These are phyloP conservation scores for Cutaneotrichosporon daszewskae DNA, from an alignment of 1,284 basidiomycete genomes.

Conservation along the genomic window DNA sequence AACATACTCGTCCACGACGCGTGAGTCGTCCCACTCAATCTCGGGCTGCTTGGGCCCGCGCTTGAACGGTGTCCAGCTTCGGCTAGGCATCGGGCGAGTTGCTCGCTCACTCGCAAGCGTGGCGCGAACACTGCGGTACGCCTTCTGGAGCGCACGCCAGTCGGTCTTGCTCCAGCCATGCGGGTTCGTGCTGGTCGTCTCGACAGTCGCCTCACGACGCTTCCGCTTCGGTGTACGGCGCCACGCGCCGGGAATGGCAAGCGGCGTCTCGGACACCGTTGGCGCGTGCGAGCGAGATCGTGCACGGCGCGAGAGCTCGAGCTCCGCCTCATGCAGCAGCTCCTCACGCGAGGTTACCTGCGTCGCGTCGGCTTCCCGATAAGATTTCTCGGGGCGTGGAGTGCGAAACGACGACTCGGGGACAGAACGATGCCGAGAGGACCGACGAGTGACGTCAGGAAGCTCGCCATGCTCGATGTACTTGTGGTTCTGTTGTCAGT, in stretches of 20 bases:
- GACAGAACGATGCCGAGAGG: no score
- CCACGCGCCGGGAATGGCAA: conserved; percentile 25
- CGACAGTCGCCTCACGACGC: background rate
- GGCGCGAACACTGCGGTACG: conserved; percentile 26
- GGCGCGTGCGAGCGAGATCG: background rate
- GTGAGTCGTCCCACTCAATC: conserved; percentile 1
- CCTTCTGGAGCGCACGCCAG: conserved; percentile 37
- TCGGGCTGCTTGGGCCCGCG: background rate
- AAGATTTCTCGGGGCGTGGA: no score
- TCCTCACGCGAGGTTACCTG: no score
- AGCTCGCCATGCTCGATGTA: conserved; percentile 61
- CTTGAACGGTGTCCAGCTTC: conserved; percentile 7
- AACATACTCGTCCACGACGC: conserved; percentile 10
- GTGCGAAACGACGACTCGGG: no score
- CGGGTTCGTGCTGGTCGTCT: background rate
- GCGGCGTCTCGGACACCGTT: conserved; percentile 1
- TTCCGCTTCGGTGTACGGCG: conserved; percentile 9
- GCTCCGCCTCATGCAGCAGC: conserved; percentile 15
- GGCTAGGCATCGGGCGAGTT: conserved; percentile 27
- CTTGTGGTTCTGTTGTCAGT: conserved; percentile 63
- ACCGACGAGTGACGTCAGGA: conserved; percentile 12
- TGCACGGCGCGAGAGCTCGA: conserved; percentile 7
- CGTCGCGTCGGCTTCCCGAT: background rate
- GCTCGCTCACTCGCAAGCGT: conserved; percentile 27
- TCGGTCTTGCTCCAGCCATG: conserved; percentile 31